Base-by-base conservation (phyloP, 1,284 basidiomycete genomes). In the Malassezia dermatis region DNA sequence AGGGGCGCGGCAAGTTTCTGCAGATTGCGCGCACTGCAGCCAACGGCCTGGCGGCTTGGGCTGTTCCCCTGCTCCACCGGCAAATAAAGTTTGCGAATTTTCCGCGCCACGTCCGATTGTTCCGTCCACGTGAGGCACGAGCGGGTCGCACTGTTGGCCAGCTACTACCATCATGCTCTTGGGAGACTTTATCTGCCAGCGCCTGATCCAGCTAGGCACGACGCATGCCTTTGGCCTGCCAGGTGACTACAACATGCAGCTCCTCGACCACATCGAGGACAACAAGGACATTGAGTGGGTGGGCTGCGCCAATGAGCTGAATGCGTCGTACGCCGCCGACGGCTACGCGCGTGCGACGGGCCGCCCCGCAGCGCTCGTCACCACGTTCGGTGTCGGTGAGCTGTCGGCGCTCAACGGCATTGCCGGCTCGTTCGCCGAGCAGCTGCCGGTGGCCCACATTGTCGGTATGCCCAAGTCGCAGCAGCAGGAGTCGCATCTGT, bases 381-480 rank as follows among this genome's bases (percentile, higher is more conserved):
- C 77, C 11, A 90, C 88, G 1, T 91, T 89, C 64, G 89, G 89
- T 58, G 90, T 94, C 11, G 90, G 68, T n/a, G 68, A 71, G 88
- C 44, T 90, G 89, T 76, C 78, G 89, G 69, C 69, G 3, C 50
- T 66, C 35, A 71, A 69, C 48, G 69, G 67, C 82, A 75, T 77
- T n/a, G 76, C 78, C 3, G 78, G 78, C 19, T 67, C 69, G 44
- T 76, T 78, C 49, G 84, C 87, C 24, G 90, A 96, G 76, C 85
- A 88, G 77, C 83, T 96, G 5, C 91, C 91, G 8, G 81, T 96
- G 4, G 79, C 96, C 6, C 91, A 96, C 73, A 82, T 96, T 45
- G 91, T 86, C 46, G 91, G 91, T 55, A 83, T 83, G 1, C 90
- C 91, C 0, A 85, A 82, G 61, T 87, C 85, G 1, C 64, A 77